Evolutionary conservation across 1,284 basidiomycete species (phyloP).

Genomic region (Apiotrichum laibachii): DNA sequence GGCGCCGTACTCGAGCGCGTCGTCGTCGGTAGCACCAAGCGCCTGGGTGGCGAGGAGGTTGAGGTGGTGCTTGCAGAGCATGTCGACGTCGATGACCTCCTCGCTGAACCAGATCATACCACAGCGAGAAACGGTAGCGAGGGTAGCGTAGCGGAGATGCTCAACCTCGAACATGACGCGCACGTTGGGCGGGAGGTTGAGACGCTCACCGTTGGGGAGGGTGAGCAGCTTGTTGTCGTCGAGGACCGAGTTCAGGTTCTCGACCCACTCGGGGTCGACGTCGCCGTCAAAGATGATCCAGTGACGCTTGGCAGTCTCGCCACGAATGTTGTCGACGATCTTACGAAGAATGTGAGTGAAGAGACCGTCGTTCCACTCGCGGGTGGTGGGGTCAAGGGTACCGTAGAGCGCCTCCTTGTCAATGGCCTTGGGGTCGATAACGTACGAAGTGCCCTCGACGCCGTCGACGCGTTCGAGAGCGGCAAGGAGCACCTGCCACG

Average conservation of each 20-base stretch:
- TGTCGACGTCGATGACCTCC: conserved; percentile 82
- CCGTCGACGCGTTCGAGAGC: conserved; percentile 91
- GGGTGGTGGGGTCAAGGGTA: conserved; percentile 92
- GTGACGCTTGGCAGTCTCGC: conserved; percentile 92
- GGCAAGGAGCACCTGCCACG: conserved; percentile 89
- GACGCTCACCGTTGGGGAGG: conserved; percentile 94
- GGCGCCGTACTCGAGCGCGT: conserved; percentile 58
- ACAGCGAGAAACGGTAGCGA: conserved; percentile 98
- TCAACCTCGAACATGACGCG: conserved; percentile 99
- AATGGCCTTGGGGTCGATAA: conserved; percentile 99
- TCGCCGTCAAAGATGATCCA: conserved; percentile 99
- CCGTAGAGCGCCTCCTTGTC: conserved; percentile 98
- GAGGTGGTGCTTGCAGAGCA: conserved; percentile 91
- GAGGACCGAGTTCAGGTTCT: conserved; percentile 91
- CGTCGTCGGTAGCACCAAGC: conserved; percentile 90
- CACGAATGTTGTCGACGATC: conserved; percentile 97
- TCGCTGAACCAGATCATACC: conserved; percentile 99
- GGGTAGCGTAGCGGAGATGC: conserved; percentile 93
- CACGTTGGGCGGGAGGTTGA: conserved; percentile 94
- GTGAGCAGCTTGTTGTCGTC: conserved; percentile 99
- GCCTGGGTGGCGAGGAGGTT: conserved; percentile 70
- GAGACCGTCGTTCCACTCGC: conserved; percentile 99
- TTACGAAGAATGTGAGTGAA: conserved; percentile 98
- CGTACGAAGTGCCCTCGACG: conserved; percentile 86
- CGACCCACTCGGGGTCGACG: conserved; percentile 99